Percentiles rank a stretch among this genome's conserved stretches.
phyloP scores from a whole-genome alignment of 2,329 filamentous ascomycete species.

The Aspergillus sclerotialis region DNA sequence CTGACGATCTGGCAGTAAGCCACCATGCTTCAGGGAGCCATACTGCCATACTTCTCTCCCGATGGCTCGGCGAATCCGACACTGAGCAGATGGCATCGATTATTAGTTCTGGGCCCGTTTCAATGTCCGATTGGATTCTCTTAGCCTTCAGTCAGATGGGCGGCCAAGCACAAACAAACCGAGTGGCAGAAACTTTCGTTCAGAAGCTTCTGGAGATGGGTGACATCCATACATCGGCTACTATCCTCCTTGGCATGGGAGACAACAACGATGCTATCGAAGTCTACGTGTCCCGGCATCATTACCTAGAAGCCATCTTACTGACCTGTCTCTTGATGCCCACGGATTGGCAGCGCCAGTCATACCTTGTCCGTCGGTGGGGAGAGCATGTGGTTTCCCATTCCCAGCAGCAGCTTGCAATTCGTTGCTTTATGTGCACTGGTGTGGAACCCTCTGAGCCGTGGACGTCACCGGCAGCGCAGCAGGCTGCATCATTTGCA shows the following conservation, averaged over 20 bases:
- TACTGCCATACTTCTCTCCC: conserved; percentile 73
- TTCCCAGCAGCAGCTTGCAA: conserved; percentile 81
- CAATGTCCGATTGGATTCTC: conserved; percentile 94
- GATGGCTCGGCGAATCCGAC: conserved; percentile 86
- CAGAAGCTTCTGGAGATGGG: conserved; percentile 83
- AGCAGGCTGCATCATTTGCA: conserved; percentile 46
- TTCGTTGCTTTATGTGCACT: conserved; percentile 87
- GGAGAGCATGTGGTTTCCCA: conserved; percentile 84
- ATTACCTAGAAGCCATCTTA: conserved; percentile 87
- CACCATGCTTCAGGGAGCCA: conserved; percentile 67
- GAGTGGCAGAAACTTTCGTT: conserved; percentile 83
- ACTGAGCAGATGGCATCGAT: conserved; percentile 73
- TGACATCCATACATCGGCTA: conserved; percentile 85
- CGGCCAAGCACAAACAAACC: conserved; percentile 70
- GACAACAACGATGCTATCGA: conserved; percentile 94
- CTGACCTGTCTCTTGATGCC: conserved; percentile 78
- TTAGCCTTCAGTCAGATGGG: conserved; percentile 85
- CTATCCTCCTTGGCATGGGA: conserved; percentile 85
- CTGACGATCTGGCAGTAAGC: conserved; percentile 42
- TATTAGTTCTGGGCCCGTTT: conserved; percentile 73
- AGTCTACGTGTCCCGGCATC: conserved; percentile 85
- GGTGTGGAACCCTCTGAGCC: conserved; percentile 76
- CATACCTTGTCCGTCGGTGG: conserved; percentile 86
- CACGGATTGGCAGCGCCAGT: conserved; percentile 83
- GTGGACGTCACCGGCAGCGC: conserved; percentile 78